These are phyloP conservation scores for Termitomyces sp. DNA, from an alignment of 768 basidiomycete species.

Conservation along the genomic window DNA sequence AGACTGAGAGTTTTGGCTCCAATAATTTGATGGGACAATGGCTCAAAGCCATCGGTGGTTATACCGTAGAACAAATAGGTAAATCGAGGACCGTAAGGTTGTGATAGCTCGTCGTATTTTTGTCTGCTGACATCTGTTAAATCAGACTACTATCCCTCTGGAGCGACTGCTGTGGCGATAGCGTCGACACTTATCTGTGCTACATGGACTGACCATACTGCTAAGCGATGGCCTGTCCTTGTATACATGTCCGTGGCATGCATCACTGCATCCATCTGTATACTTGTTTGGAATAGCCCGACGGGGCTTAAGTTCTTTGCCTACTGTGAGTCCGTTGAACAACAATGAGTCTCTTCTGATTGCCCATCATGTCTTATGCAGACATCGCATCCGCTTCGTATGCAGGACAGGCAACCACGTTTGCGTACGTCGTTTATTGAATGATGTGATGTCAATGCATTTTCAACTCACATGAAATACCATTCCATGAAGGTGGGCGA, in stretches of 20 bases:
- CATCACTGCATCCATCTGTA: slow-evolving; percentile 47
- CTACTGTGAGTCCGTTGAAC: slow-evolving; percentile 45
- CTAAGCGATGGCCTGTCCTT: slow-evolving; percentile 56
- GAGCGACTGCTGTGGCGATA: slow-evolving; percentile 61
- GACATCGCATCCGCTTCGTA: slow-evolving; percentile 63
- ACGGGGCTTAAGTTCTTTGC: slow-evolving; percentile 68
- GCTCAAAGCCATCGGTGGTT: slow-evolving; percentile 56
- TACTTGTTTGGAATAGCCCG: slow-evolving; percentile 58
- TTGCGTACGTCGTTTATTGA: slow-evolving; percentile 40
- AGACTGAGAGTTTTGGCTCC: slow-evolving; percentile 62
- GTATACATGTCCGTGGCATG: slow-evolving; percentile 56
- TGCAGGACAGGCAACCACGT: slow-evolving; percentile 72
- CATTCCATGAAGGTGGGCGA: slow-evolving; percentile 55
- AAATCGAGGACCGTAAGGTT: background rate
- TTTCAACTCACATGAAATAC: background rate
- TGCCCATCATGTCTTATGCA: slow-evolving; percentile 13
- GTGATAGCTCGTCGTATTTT: slow-evolving; percentile 3
- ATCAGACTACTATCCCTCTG: slow-evolving; percentile 47
- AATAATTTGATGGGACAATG: slow-evolving; percentile 74
- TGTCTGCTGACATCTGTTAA: background rate
- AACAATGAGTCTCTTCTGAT: background rate
- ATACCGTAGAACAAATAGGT: slow-evolving; percentile 60
- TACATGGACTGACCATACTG: slow-evolving; percentile 55
- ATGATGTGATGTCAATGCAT: background rate
- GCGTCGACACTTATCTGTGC: slow-evolving; percentile 58